Conservation (phyloP, 2,329 filamentous ascomycete species). For the Westerdykella sp. region DNA sequence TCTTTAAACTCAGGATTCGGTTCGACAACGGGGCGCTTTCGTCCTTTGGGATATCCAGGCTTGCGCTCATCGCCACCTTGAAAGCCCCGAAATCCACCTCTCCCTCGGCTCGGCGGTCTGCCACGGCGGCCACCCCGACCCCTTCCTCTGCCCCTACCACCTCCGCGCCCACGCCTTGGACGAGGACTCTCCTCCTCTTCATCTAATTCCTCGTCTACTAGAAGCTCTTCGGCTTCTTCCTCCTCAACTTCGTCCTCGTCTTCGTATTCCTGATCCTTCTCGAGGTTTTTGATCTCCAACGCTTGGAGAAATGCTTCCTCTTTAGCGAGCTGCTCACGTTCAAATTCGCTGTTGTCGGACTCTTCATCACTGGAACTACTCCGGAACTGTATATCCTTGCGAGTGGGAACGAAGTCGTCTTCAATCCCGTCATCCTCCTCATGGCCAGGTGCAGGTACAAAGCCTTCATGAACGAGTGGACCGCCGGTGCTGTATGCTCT, state of each 20-base stretch:
- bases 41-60: slow-evolving; percentile 25
- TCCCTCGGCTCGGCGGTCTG: slow-evolving; percentile 19
- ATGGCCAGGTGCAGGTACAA: slow-evolving; percentile 32
- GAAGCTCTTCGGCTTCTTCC: slow-evolving; percentile 28
- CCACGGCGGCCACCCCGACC: slow-evolving; percentile 19
- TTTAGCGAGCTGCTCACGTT: slow-evolving; percentile 19
- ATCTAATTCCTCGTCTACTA: slow-evolving; percentile 21
- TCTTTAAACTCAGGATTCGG: slow-evolving; percentile 66
- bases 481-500: slow-evolving; percentile 19
- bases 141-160: slow-evolving; percentile 1
- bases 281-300: slow-evolving; percentile 25
- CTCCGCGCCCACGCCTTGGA: slow-evolving; percentile 13
- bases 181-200: slow-evolving; percentile 20
- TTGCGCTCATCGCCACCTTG: slow-evolving; percentile 13
- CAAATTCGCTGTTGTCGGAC: slow-evolving; percentile 18
- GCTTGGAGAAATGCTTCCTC: slow-evolving; percentile 26
- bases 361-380: slow-evolving; percentile 16
- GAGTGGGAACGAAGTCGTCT: neutral
- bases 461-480: slow-evolving; percentile 36
- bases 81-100: slow-evolving; percentile 14
- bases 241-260: slow-evolving; percentile 23
- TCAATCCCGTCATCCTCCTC: slow-evolving; percentile 27
- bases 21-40: slow-evolving; percentile 54
- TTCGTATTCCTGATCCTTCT: slow-evolving; percentile 20
- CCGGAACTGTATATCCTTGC: slow-evolving; percentile 8